Percentiles rank a stretch among this genome's conserved stretches.
Evolutionary conservation across 805 yeast genomes (phyloP).

Genomic region (Wickerhamomyces alni): DNA sequence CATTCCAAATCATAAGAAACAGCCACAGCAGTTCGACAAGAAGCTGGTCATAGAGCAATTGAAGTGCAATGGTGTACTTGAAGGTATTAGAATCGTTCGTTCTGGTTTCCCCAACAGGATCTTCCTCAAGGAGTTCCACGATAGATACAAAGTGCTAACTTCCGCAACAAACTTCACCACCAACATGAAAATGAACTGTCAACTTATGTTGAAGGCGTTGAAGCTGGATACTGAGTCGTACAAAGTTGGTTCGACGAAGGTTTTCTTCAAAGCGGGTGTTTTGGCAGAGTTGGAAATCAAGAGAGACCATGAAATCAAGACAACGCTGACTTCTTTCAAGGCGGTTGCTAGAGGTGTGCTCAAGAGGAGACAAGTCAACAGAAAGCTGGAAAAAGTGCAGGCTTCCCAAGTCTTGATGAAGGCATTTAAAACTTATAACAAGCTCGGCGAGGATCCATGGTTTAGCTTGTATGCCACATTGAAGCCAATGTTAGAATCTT

Average conservation of each 20-base stretch:
- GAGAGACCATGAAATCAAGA: conserved; percentile 59
- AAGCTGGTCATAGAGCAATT: conserved; percentile 78
- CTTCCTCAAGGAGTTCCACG: conserved; percentile 72
- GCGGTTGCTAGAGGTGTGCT: conserved; percentile 59
- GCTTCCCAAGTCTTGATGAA: conserved; percentile 65
- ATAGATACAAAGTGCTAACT: conserved; percentile 67
- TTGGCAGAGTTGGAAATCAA: conserved; percentile 79
- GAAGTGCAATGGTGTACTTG: conserved; percentile 95
- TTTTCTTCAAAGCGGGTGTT: conserved; percentile 95
- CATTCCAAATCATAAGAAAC: conserved; percentile 76
- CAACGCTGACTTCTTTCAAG: conserved; percentile 55
- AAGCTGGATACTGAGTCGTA: conserved; percentile 69
- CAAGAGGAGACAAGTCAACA: conserved; percentile 42
- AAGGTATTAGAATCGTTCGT: conserved; percentile 95
- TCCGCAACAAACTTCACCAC: conserved; percentile 35
- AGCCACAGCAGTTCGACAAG: conserved; percentile 67
- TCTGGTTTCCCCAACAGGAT: conserved; percentile 96
- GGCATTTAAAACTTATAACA: conserved; percentile 49
- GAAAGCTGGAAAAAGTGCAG: conserved; percentile 51
- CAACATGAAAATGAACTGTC: conserved; percentile 63
- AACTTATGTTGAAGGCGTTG: conserved; percentile 56
- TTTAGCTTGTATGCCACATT: conserved; percentile 61
- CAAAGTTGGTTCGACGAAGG: conserved; percentile 89
- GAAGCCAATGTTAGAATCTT: conserved; percentile 69
- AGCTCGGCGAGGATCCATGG: conserved; percentile 64